Evolutionary conservation across 352 stramenopile genomes (phyloP).

Genomic region (Pelagophyceae sp.): DNA sequence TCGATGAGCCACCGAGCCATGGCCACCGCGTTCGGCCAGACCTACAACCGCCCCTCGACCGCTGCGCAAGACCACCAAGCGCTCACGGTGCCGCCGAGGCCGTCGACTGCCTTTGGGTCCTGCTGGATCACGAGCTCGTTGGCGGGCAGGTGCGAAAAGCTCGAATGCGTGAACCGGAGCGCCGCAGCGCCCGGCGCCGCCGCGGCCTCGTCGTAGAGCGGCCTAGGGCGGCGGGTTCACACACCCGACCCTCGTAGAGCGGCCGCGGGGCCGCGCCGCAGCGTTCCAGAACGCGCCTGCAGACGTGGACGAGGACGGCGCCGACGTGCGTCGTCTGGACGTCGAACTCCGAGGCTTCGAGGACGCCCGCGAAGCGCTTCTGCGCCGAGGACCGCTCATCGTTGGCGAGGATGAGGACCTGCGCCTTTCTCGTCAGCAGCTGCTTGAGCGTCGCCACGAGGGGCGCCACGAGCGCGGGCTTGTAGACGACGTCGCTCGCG

Average conservation of each 20-base stretch:
- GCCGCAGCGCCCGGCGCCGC: too few species aligned
- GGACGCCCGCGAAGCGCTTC: neutral
- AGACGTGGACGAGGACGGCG: neutral
- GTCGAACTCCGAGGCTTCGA: neutral
- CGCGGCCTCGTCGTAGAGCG: too few species aligned
- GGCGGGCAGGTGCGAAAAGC: neutral
- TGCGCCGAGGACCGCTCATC: neutral
- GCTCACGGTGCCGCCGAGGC: conserved; percentile 10
- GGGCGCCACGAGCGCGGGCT: neutral
- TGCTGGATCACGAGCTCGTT: neutral
- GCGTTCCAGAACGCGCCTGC: too few species aligned
- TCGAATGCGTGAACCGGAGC: neutral
- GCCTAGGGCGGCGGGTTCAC: too few species aligned
- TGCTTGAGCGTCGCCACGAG: neutral
- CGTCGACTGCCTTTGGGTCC: neutral
- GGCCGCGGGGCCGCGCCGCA: too few species aligned
- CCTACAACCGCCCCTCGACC: too few species aligned
- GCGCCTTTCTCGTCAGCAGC: neutral
- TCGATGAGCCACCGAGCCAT: neutral
- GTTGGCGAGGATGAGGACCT: conserved; percentile 7
- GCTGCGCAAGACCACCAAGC: too few species aligned
- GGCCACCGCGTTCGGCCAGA: conserved; percentile 9
- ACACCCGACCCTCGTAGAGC: too few species aligned
- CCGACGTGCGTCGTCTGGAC: neutral
- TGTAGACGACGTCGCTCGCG: conserved; percentile 2